Evolutionary conservation across 169 alveolate genomes (phyloP), one percentile per base, ranked within the genome.

Genomic region (Eimeria necatrix): DNA sequence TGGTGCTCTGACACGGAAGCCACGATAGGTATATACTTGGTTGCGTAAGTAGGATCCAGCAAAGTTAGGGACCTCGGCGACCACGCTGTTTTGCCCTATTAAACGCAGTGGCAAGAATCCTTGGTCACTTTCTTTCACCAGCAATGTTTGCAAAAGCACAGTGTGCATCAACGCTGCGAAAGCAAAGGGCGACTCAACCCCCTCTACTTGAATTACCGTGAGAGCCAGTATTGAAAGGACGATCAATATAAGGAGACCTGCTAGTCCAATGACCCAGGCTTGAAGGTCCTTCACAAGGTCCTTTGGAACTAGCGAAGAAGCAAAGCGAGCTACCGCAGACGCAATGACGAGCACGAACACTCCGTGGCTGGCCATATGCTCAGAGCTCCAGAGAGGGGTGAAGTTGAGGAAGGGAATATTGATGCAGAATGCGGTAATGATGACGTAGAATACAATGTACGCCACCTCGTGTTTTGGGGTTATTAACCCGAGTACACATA

Each of bases 1-100:
- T 99, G 99, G 96, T 99, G 99, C 94, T 99, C 99, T 24, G 99
- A 98, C 41, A 99, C 99, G 16, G 99, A 98, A 32, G 99, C 99
- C 48, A 99, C 99, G 46, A 99, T 98, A 0, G 99, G 99, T 78
- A 99, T 98, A 96, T 98, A 94, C 70, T 97, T 97, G 53, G 98
- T 95, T 26, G 99, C 99, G 96, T 98, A 99, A n/a, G 99, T 99
- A 20, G 99, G 99, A 94, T 99, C 99, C 56, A 99, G 95, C 56
- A 99, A 96, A 51, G 99, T 98, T 97, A 98, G 96, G 52, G 99
- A 98, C 95, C 99, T 97, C 85, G 99, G 99, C 71, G 99, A 98
- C 98, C 99, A 98, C 89, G 97, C 95, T 49, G 99, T 98, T 88
- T 96, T 96, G 64, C 99, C 99, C 91, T 97, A 94, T 4, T 97